Conservation (phyloP, 257 asterid species). For the Osmanthus fragrans region DNA sequence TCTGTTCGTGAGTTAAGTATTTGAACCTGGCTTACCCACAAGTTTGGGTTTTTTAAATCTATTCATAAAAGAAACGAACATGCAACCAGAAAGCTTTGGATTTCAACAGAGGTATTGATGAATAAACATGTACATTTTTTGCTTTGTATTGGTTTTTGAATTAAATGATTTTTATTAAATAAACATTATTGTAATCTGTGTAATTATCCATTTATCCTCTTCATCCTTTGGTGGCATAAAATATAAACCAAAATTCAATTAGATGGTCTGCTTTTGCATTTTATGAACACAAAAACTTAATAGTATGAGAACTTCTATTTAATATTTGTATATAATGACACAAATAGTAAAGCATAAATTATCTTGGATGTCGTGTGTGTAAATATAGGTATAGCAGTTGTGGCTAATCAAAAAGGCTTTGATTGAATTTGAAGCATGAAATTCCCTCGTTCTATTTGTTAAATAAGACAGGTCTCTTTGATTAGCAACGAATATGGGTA, state of each 20-base stretch:
- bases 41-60: background rate
- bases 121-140: background rate
- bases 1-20: background rate
- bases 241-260: background rate
- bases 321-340: background rate
- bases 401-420: background rate
- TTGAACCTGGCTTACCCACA: background rate
- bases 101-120: background rate
- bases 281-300: background rate
- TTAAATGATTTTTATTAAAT: background rate
- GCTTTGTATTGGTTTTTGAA: background rate
- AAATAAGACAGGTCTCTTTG: background rate
- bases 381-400: background rate
- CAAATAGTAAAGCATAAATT: background rate
- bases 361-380: background rate
- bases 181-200: background rate
- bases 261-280: background rate
- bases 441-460: background rate
- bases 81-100: background rate
- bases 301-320: background rate
- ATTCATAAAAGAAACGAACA: background rate
- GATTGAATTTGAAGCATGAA: background rate
- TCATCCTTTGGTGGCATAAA: background rate
- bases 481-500: background rate
- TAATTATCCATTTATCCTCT: background rate